These are phyloP conservation scores for Areca catechu DNA, from an alignment of 176 grass and related monocot species.

Conservation along the genomic window DNA sequence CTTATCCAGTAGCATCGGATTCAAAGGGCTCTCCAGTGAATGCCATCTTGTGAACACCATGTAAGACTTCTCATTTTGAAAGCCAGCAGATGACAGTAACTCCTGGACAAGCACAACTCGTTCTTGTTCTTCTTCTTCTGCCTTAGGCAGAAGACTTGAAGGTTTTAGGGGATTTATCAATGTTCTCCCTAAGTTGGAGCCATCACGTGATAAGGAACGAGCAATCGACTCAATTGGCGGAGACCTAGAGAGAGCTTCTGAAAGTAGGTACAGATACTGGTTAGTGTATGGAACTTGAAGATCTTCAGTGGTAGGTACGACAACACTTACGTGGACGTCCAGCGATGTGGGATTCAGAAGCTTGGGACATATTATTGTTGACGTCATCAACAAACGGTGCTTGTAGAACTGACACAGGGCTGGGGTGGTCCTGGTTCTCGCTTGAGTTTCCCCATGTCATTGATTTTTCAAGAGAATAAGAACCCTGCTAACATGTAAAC, in stretches of 20 bases:
- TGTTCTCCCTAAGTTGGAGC: slow-evolving; percentile 38
- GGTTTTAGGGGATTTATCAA: slow-evolving; percentile 73
- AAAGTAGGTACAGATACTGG: slow-evolving; percentile 10
- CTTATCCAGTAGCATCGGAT: slow-evolving; percentile 38
- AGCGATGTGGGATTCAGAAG: slow-evolving; percentile 38
- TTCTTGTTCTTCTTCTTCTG: slow-evolving; percentile 81
- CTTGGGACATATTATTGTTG: slow-evolving; percentile 32
- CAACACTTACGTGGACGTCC: slow-evolving; percentile 58
- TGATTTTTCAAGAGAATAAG: slow-evolving; percentile 36
- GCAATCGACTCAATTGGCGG: slow-evolving; percentile 68
- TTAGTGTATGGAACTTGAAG: slow-evolving; percentile 10
- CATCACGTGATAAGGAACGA: slow-evolving; percentile 49
- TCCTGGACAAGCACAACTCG: slow-evolving; percentile 54
- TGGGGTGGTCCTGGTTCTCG: slow-evolving; percentile 48
- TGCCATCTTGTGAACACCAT: slow-evolving; percentile 7
- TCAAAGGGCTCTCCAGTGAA: slow-evolving; percentile 47
- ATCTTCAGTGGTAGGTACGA: slow-evolving; percentile 11
- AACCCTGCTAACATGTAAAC: slow-evolving; percentile 27
- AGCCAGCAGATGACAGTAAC: slow-evolving; percentile 36
- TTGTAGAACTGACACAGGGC: slow-evolving; percentile 65
- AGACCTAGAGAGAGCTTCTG: slow-evolving; percentile 80
- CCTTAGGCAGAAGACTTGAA: slow-evolving; percentile 63
- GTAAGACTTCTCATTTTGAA: slow-evolving; percentile 27
- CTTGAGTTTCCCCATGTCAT: slow-evolving; percentile 22
- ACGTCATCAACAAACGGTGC: slow-evolving; percentile 45